Conservation (phyloP, 345 rosid genomes). For the Sisymbrium altissimum region DNA sequence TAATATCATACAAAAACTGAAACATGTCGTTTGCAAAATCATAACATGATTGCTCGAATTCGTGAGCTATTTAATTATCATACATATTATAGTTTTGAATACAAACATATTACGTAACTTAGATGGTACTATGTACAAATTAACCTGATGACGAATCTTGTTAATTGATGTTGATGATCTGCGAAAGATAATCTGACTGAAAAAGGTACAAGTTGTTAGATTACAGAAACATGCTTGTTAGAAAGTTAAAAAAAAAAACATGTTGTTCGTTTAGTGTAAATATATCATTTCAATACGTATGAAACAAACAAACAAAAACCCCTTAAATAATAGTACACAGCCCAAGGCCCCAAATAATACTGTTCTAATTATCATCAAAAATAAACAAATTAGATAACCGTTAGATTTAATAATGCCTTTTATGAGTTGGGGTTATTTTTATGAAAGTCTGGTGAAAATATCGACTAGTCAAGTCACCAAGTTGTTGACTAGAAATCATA, state of each 20-base stretch:
- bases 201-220: not conserved
- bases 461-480: slow-evolving; percentile 9
- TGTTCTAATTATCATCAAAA: not conserved
- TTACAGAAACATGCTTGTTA: too few species aligned
- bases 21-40: not conserved
- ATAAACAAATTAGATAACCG: not conserved
- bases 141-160: not conserved
- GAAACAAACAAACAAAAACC: not conserved
- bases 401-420: not conserved
- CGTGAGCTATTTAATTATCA: too few species aligned
- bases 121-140: too few species aligned
- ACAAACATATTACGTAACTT: too few species aligned
- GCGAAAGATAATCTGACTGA: not conserved
- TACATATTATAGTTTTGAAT: not conserved
- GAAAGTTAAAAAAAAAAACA: too few species aligned
- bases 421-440: not conserved
- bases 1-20: not conserved
- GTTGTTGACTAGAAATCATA: slow-evolving; percentile 1
- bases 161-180: not conserved
- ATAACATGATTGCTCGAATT: not conserved
- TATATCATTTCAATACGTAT: not conserved
- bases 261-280: not conserved
- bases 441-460: not conserved
- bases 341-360: not conserved
- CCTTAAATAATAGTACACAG: not conserved